Base-by-base conservation (phyloP, 768 basidiomycete genomes). In the Mycena maculata region DNA sequence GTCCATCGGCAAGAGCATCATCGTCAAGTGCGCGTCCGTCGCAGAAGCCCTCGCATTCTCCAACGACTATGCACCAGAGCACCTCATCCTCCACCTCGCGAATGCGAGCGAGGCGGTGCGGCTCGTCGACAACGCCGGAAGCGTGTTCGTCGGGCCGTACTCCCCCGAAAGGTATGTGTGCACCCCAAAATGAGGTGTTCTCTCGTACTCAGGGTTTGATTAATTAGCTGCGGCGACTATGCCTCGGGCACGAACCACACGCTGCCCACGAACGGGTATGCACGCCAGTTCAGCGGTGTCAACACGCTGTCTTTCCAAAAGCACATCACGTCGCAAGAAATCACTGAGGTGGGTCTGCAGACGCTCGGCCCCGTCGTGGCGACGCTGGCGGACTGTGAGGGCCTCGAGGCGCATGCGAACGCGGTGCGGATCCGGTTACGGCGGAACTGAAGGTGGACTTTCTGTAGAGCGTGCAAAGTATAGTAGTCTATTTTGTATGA, bases 181-280 rank as follows among this genome's bases (percentile, higher is more conserved):
- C 69, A 18, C 33, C 33, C 33, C 33, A 53, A 31, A n/a, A 23
- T 42, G 25, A 38, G 22, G 31, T 31, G 28, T 13, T 3, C 42
- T 48, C 39, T 41, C 28, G 28, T 58, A 50, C 67, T 60, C 49
- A 66, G 56, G 67, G 3, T 30, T 7, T 47, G 54, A 49, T 44
- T 63, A 39, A 50, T 39, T 72, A 98, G 97, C 72, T 98, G 95
- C 78, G 98, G 98, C 31, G 98, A 99, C 78, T 99, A 99, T 73
- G 97, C 97, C 8, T 99, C 97, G 0, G 98, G 98, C 22, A 99
- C 98, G 10, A 99, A 99, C 78, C 98, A 99, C 83, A 99, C 97
- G 0, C 84, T 99, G 25, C 97, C 97, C 39, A 98, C 94, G 12
- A 95, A 95, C 68, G 96, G 97, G 25, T 99, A 96, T 77, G 98